A percentile compares a stretch with the other conserved stretches of the same genome.
Conservation (phyloP, 345 rosid genomes). For the Gossypium longicalyx region DNA sequence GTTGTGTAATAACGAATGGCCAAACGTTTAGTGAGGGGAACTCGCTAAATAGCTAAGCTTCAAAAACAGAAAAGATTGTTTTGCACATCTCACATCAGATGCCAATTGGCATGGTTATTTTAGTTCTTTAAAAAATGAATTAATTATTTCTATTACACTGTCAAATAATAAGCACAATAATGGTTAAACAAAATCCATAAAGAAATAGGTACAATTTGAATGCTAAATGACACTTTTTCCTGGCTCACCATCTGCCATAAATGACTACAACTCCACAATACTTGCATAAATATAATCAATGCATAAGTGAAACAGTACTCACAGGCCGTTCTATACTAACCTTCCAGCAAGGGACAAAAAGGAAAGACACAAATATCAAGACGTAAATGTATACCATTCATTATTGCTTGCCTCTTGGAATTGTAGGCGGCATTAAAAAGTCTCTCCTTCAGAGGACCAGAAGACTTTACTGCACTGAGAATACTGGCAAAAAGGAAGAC, state of each 20-base stretch:
- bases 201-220: too few relatives aligned
- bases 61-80: too few relatives aligned
- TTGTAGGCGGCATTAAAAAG: constrained; percentile 90
- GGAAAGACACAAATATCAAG: constrained; percentile 3
- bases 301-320: background rate
- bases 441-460: constrained; percentile 89
- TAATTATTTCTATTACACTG: background rate
- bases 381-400: constrained; percentile 57
- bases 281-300: background rate
- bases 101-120: too few relatives aligned
- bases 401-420: constrained; percentile 84
- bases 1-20: background rate
- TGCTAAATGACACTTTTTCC: background rate
- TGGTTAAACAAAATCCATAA: too few relatives aligned
- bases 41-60: background rate
- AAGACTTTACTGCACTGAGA: constrained; percentile 69
- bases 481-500: constrained; percentile 48
- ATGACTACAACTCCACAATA: background rate
- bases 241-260: background rate
- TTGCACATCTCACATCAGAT: background rate
- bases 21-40: background rate
- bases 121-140: background rate
- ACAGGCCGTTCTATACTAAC: background rate
- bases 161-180: too few relatives aligned
- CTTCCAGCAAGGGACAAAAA: background rate